Evolutionary conservation across 1,139 yeast species (phyloP).

Genomic region (Saccharomyces hybrid): DNA sequence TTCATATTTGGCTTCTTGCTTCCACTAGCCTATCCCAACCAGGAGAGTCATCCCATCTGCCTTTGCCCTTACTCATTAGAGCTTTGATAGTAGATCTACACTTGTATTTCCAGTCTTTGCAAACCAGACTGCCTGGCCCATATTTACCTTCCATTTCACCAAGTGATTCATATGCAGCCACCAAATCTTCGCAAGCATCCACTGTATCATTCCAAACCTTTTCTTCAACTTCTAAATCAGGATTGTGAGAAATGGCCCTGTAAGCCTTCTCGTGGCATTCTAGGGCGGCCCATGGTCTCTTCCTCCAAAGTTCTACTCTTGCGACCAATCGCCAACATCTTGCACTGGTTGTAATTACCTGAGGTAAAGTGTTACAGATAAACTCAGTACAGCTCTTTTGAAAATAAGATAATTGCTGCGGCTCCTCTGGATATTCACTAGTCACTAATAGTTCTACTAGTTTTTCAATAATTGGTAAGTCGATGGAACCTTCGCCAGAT

Average conservation of each 20-base stretch:
- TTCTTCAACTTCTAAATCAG: slow-evolving; percentile 59
- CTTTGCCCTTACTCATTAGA: slow-evolving; percentile 70
- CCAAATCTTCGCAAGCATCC: slow-evolving; percentile 68
- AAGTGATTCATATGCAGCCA: slow-evolving; percentile 79
- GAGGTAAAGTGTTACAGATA: slow-evolving; percentile 58
- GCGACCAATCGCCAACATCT: slow-evolving; percentile 81
- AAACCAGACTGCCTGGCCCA: slow-evolving; percentile 76
- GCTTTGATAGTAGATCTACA: slow-evolving; percentile 66
- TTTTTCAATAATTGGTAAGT: slow-evolving; percentile 68
- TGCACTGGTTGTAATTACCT: slow-evolving; percentile 60
- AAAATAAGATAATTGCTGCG: slow-evolving; percentile 38
- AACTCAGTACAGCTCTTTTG: slow-evolving; percentile 66
- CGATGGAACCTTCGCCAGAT: slow-evolving; percentile 60
- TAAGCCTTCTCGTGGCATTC: slow-evolving; percentile 84
- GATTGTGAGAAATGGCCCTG: slow-evolving; percentile 58
- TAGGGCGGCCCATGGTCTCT: slow-evolving; percentile 78
- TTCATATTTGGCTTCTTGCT: slow-evolving; percentile 37
- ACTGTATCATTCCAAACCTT: slow-evolving; percentile 71
- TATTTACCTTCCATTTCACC: slow-evolving; percentile 85
- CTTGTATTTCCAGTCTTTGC: slow-evolving; percentile 88
- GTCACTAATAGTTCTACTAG: slow-evolving; percentile 58
- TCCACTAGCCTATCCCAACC: slow-evolving; percentile 65
- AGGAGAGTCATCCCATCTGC: slow-evolving; percentile 69
- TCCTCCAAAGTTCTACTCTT: slow-evolving; percentile 80
- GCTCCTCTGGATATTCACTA: slow-evolving; percentile 42